Conservation (phyloP, 805 yeast genomes). For the Wickerhamomyces strasburgensis region DNA sequence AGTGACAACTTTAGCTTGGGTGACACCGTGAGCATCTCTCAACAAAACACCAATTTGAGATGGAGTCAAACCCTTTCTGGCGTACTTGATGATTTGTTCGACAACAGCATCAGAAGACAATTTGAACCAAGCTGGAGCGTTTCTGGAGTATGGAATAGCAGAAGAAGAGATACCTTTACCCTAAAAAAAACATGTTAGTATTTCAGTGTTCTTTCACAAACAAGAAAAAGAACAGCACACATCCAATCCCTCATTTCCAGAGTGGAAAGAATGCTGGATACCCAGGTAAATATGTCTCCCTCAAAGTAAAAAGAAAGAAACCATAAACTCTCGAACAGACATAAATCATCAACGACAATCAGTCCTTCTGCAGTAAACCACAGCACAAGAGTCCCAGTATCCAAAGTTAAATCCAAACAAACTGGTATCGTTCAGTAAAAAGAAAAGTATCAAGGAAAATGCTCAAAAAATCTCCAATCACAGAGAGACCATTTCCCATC, state of each 20-base stretch:
- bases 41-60: slow-evolving; percentile 99
- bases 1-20: slow-evolving; percentile 94
- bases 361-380: slow-evolving; percentile 5
- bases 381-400: slow-evolving; percentile 14
- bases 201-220: background rate
- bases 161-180: slow-evolving; percentile 99
- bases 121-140: slow-evolving; percentile 99
- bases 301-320: no score
- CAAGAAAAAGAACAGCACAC: slow-evolving; percentile 2
- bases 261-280: slow-evolving; percentile 13
- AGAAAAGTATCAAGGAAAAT: background rate
- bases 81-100: slow-evolving; percentile 98
- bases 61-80: slow-evolving; percentile 99
- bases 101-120: slow-evolving; percentile 90
- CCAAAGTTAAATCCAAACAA: slow-evolving; percentile 27
- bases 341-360: no score
- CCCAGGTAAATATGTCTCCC: slow-evolving; percentile 7
- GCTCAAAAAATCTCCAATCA: slow-evolving; percentile 14
- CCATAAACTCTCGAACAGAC: background rate
- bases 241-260: slow-evolving; percentile 1
- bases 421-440: slow-evolving; percentile 53
- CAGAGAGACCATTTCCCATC: slow-evolving; percentile 6
- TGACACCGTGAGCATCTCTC: slow-evolving; percentile 99
- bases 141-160: slow-evolving; percentile 98
- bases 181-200: slow-evolving; percentile 47